These are phyloP conservation scores for Cylindrotheca closterium DNA, from an alignment of 108 stramenopile genomes.

Conservation along the genomic window DNA sequence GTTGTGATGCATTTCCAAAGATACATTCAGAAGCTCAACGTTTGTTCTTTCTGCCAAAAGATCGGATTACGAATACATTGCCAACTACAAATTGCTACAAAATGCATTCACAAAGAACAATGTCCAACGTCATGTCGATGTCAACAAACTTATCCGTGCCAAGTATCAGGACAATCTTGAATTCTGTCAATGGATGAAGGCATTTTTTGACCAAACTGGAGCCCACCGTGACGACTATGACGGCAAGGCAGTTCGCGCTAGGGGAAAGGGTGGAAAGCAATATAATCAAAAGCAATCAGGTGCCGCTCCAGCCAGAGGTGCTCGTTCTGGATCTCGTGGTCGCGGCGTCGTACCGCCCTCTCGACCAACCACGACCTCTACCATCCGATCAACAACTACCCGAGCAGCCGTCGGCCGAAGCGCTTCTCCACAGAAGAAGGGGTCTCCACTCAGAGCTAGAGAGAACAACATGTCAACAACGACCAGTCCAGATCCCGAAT, in stretches of 20 bases:
- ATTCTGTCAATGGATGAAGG: constrained; percentile 98
- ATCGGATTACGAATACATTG: constrained; percentile 83
- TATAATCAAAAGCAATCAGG: constrained; percentile 24
- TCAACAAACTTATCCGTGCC: constrained; percentile 82
- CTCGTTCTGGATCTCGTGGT: background rate
- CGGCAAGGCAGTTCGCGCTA: constrained; percentile 74
- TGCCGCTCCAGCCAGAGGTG: background rate
- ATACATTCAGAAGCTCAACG: constrained; percentile 69
- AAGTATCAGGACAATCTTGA: constrained; percentile 99
- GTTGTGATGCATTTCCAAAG: too few relatives aligned
- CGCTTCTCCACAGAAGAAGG: constrained; percentile 4
- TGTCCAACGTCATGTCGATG: constrained; percentile 86
- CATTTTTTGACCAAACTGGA: constrained; percentile 87
- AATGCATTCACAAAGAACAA: constrained; percentile 82
- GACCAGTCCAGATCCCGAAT: background rate
- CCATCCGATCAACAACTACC: constrained; percentile 17
- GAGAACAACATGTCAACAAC: constrained; percentile 3
- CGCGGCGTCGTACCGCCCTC: background rate
- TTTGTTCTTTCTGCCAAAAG: constrained; percentile 73
- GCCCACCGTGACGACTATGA: constrained; percentile 83
- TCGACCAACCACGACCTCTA: constrained; percentile 12
- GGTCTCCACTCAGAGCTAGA: background rate
- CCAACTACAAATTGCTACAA: constrained; percentile 98
- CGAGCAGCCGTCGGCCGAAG: background rate
- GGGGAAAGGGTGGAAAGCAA: constrained; percentile 88